Evolutionary conservation across 2,329 filamentous ascomycete genomes (phyloP), one percentile per base, ranked within the genome.

Genomic region (Paecilomyces dactylethromorphus): DNA sequence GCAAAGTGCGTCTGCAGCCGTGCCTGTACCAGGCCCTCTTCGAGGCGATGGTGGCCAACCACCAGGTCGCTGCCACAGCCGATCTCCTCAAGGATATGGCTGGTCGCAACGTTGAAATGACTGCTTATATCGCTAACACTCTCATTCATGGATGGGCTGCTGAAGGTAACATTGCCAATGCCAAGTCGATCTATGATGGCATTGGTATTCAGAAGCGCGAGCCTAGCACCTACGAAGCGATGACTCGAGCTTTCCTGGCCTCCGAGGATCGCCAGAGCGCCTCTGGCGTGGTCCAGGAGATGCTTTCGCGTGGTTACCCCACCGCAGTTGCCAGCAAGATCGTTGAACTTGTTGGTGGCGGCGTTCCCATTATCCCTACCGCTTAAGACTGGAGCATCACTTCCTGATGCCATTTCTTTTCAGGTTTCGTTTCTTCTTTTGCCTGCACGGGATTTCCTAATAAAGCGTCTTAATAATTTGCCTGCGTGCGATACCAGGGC

Each of bases 191-290:
- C 62, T 99, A 96, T 71, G 83, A 89, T 60, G 82, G 84, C n/a
- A 87, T 99, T 3, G 84, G 87, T 8, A 83, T 85, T 29, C 84
- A 87, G 57, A 92, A 88, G 78, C 87, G 94, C 59, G 94, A 99
- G 79, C 94, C 94, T 3, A 97, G 92, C 80, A 99, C 94, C 3
- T 99, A 99, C 74, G 94, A 99, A 78, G 92, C 93, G 49, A 99
- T 99, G 94, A 96, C 92, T 4, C 85, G 94, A 53, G 94, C 94
- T 0, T 97, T 88, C 76, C 84, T 99, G 57, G 87, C 91, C 11
- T 88, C 89, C 3, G 91, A 95, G 71, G 86, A 95, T 71, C 87
- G 90, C 33, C 83, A 87, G 54, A 82, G 84, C 59, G 94, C 94
- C 45, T 87, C 91, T 77, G 77, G 71, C 11, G 88, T 96, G 13